These are phyloP conservation scores for Scheffersomyces titani DNA, from an alignment of 1,139 yeast genomes.

Conservation along the genomic window DNA sequence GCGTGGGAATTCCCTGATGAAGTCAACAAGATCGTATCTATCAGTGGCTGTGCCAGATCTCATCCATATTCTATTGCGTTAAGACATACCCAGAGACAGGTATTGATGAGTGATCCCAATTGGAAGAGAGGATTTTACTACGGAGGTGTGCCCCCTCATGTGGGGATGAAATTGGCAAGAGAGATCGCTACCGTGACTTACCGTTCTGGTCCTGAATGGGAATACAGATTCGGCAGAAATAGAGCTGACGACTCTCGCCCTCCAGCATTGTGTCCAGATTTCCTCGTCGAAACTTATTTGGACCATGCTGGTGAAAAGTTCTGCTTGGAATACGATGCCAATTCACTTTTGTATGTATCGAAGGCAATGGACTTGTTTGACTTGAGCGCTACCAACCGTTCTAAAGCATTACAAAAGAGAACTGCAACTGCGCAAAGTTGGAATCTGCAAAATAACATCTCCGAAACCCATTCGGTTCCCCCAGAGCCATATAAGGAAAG, in stretches of 20 bases:
- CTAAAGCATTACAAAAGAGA: constrained; percentile 44
- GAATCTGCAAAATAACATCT: constrained; percentile 9
- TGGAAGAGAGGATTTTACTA: constrained; percentile 94
- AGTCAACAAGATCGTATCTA: constrained; percentile 71
- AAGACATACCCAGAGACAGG: constrained; percentile 92
- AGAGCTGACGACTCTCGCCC: constrained; percentile 77
- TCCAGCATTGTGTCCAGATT: constrained; percentile 92
- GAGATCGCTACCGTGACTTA: constrained; percentile 94
- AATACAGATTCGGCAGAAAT: constrained; percentile 83
- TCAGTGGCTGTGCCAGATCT: constrained; percentile 90
- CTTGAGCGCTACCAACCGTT: constrained; percentile 55
- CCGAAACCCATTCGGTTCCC: constrained; percentile 43
- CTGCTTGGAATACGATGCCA: constrained; percentile 88
- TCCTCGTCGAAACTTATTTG: constrained; percentile 84
- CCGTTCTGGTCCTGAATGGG: constrained; percentile 98
- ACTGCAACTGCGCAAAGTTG: constrained; percentile 32
- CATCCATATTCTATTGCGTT: constrained; percentile 94
- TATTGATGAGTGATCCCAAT: constrained; percentile 89
- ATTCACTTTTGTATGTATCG: constrained; percentile 80
- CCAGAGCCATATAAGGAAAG: constrained; percentile 58
- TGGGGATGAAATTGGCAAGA: constrained; percentile 92
- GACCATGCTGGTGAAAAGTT: constrained; percentile 96
- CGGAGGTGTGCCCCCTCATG: constrained; percentile 76
- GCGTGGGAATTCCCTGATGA: constrained; percentile 80
- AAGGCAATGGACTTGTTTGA: constrained; percentile 96